Evolutionary conservation across 768 basidiomycete genomes (phyloP).

Genomic region (Boletus rubropictus): DNA sequence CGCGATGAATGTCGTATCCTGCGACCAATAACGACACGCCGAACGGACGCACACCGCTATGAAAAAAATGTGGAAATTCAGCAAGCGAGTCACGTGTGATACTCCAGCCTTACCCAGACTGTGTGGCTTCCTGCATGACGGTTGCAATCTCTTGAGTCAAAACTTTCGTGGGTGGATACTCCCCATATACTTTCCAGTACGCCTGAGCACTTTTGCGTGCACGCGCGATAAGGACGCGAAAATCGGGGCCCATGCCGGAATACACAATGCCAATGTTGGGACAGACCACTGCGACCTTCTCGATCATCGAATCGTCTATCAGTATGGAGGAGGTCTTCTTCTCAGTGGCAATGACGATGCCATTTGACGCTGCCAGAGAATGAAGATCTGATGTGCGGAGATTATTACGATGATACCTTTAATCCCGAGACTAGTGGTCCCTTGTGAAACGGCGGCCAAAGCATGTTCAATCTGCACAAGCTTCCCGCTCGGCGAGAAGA

Average conservation of each 20-base stretch:
- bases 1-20: conserved; percentile 93
- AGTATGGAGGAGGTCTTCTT: conserved; percentile 98
- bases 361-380: conserved; percentile 77
- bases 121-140: conserved; percentile 98
- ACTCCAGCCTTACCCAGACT: conserved; percentile 73
- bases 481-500: conserved; percentile 98
- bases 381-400: conserved; percentile 18
- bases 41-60: conserved; percentile 96
- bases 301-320: conserved; percentile 96
- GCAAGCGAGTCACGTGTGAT: conserved; percentile 20
- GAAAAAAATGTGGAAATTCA: conserved; percentile 32
- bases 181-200: conserved; percentile 99
- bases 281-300: conserved; percentile 95
- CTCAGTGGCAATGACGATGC: conserved; percentile 98
- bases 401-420: conserved; percentile 61
- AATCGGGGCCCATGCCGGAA: conserved; percentile 99
- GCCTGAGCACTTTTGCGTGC: conserved; percentile 97
- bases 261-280: conserved; percentile 99
- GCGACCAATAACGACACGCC: conserved; percentile 96
- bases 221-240: conserved; percentile 86
- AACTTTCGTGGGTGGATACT: conserved; percentile 95
- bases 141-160: conserved; percentile 96
- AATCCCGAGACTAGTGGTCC: conserved; percentile 96
- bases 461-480: conserved; percentile 99
- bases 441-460: conserved; percentile 89